A percentile compares a stretch with the other conserved stretches of the same genome.
phyloP scores from a whole-genome alignment of 2,329 filamentous ascomycete genomes.

The Aspergillus ochraceus region DNA sequence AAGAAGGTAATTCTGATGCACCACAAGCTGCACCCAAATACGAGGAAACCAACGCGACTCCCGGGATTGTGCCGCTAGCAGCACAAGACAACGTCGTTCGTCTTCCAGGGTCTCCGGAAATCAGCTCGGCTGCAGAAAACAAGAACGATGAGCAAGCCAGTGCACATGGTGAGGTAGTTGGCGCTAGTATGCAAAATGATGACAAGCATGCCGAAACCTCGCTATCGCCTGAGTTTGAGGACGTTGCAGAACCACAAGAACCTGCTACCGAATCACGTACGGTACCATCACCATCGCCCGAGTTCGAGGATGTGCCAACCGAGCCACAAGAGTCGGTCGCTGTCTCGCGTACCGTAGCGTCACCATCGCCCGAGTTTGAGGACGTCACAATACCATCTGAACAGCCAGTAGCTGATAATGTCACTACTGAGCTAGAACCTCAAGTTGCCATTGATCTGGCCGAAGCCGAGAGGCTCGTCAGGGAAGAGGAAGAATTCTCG shows the following conservation, averaged over 20 bases:
- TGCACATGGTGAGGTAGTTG: conserved; percentile 17
- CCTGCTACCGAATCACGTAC: neutral
- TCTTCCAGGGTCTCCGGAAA: neutral
- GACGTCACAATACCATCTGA: conserved; percentile 22
- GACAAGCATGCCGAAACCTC: neutral
- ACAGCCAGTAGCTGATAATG: conserved; percentile 13
- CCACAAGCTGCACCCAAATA: neutral
- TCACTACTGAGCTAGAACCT: conserved; percentile 27
- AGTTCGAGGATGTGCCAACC: conserved; percentile 23
- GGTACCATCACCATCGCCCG: conserved; percentile 37
- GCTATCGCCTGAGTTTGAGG: neutral
- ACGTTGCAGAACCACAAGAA: neutral
- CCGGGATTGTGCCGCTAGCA: neutral
- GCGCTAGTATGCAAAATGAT: conserved; percentile 5
- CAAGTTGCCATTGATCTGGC: conserved; percentile 9
- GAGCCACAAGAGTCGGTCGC: conserved; percentile 20
- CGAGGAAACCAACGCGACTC: neutral
- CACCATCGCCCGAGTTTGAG: conserved; percentile 34
- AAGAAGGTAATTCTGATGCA: conserved; percentile 5
- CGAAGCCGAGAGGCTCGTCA: conserved; percentile 29
- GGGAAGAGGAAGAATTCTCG: conserved; percentile 65
- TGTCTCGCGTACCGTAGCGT: neutral
- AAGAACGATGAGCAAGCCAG: neutral
- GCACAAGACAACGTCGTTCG: neutral
- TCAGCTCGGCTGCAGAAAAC: neutral